These are phyloP conservation scores for Dentipellis fragilis DNA, from an alignment of 768 basidiomycete genomes.

Conservation along the genomic window DNA sequence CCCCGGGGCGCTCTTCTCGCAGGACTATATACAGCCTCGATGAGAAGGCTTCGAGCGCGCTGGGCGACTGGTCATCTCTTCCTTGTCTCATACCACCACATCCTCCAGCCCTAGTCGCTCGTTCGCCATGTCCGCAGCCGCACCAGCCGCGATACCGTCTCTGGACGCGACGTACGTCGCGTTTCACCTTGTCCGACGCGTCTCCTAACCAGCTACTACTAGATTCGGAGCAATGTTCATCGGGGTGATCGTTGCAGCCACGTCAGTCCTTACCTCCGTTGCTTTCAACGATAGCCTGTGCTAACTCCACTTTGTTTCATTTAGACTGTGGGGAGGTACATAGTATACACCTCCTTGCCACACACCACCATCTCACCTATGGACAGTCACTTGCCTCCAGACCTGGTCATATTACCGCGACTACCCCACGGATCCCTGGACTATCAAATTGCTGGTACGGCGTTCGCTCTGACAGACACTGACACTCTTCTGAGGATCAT, in stretches of 20 bases:
- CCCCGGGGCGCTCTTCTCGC: too few relatives aligned
- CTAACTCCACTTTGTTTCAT: too few relatives aligned
- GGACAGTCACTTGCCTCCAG: background rate
- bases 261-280: background rate
- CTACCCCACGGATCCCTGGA: background rate
- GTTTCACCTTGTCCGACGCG: too few relatives aligned
- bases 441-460: background rate
- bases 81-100: background rate
- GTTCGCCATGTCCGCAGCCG: background rate
- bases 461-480: background rate
- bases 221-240: background rate
- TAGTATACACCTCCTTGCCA: background rate
- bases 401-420: background rate
- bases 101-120: background rate
- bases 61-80: background rate
- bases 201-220: too few relatives aligned
- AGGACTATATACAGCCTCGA: too few relatives aligned
- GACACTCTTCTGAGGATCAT: too few relatives aligned
- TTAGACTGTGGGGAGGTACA: background rate
- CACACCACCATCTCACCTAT: background rate
- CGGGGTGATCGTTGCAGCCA: background rate
- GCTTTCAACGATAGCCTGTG: too few relatives aligned
- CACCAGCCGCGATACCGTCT: background rate
- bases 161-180: background rate
- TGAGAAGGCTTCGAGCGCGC: background rate